phyloP scores from a whole-genome alignment of 2,329 filamentous ascomycete genomes.

The Botrytis elliptica region DNA sequence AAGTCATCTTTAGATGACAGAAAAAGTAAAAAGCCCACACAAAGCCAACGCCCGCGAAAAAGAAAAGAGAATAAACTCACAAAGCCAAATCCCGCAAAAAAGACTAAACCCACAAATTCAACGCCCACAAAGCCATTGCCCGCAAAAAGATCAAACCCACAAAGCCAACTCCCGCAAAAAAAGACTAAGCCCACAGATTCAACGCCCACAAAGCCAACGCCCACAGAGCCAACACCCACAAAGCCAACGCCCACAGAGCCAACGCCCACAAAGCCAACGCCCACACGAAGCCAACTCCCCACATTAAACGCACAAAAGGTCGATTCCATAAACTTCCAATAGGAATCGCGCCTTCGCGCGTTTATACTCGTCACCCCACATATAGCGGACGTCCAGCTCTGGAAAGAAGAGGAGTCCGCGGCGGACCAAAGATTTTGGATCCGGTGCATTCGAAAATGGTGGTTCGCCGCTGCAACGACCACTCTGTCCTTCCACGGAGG shows the following conservation, averaged over 20 bases:
- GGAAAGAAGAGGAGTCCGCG: constrained; percentile 1
- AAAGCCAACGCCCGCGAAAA: not conserved
- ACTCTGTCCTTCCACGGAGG: not conserved
- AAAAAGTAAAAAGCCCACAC: not conserved
- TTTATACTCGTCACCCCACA: not conserved
- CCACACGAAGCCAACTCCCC: not conserved
- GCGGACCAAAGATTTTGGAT: not conserved
- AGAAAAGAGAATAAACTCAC: not conserved
- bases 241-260: not conserved
- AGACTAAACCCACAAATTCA: not conserved
- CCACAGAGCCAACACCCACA: not conserved
- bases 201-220: not conserved
- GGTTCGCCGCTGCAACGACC: not conserved
- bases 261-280: not conserved
- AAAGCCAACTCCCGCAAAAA: not conserved
- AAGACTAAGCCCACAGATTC: not conserved
- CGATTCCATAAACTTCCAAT: constrained; percentile 1
- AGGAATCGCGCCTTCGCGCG: not conserved
- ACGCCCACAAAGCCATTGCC: not conserved
- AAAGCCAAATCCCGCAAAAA: not conserved
- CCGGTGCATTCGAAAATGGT: not conserved
- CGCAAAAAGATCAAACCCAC: too few relatives aligned
- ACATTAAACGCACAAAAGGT: not conserved
- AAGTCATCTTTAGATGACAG: not conserved
- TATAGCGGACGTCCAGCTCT: constrained; percentile 4